A percentile compares a stretch with the other conserved stretches of the same genome.
These are phyloP conservation scores for Pelargonium australe DNA, from an alignment of 441 rosid genomes.

Conservation along the genomic window DNA sequence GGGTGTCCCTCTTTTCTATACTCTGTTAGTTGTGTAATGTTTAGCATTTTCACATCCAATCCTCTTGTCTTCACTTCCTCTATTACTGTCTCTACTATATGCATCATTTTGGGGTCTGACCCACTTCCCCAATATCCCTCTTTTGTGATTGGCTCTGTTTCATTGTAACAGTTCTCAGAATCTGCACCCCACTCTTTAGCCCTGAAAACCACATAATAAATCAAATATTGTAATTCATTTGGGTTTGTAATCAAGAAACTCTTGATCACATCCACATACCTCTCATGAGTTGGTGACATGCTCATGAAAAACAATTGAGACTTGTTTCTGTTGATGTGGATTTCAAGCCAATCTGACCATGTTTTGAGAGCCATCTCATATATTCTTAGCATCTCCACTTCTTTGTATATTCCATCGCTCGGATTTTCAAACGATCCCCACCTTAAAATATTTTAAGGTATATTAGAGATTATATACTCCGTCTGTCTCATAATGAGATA, in stretches of 20 bases:
- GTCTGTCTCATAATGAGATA: too few species aligned
- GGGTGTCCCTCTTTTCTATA: conserved; percentile 46
- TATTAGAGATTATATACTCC: too few species aligned
- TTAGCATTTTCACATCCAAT: conserved; percentile 24
- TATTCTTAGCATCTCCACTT: conserved; percentile 46
- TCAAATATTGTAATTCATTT: too few species aligned
- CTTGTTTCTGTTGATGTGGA: conserved; percentile 39
- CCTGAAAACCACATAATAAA: too few species aligned
- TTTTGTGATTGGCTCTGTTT: too few species aligned
- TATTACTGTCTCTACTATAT: conserved; percentile 14
- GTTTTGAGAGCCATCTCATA: conserved; percentile 67
- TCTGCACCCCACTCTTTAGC: too few species aligned
- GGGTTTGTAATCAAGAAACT: too few species aligned
- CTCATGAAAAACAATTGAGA: conserved; percentile 55
- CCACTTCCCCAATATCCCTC: too few species aligned
- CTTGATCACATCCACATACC: conserved; percentile 26
- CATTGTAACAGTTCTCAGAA: too few species aligned
- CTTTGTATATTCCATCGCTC: conserved; percentile 48
- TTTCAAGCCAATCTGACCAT: conserved; percentile 57
- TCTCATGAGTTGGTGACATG: conserved; percentile 70
- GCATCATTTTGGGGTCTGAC: conserved; percentile 18
- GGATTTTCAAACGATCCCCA: conserved; percentile 65
- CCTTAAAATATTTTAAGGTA: conserved; percentile 23
- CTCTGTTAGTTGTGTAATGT: conserved; percentile 36
- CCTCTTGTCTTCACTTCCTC: too few species aligned